These are phyloP conservation scores for Haemoproteus tartakovskyi DNA, from an alignment of 169 alveolate genomes.

Conservation along the genomic window DNA sequence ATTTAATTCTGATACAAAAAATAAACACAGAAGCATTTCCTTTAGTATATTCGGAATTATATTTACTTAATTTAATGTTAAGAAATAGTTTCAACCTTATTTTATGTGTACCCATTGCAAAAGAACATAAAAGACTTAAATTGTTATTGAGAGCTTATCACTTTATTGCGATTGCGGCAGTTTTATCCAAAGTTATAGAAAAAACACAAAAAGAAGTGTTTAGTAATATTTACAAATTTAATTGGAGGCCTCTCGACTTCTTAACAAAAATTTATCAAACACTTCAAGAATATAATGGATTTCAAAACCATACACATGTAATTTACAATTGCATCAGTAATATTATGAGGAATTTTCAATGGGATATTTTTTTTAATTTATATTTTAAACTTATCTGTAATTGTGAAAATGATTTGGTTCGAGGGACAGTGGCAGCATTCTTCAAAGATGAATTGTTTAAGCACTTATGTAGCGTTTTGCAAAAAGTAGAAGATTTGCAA, in stretches of 20 bases:
- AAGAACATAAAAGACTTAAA: constrained; percentile 4
- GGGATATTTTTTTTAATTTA: constrained; percentile 41
- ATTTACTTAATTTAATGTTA: constrained; percentile 58
- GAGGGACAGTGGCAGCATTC: constrained; percentile 22
- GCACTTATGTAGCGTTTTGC: constrained; percentile 3
- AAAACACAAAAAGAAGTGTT: constrained; percentile 6
- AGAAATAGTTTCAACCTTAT: constrained; percentile 59
- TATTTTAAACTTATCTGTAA: constrained; percentile 28
- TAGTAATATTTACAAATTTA: constrained; percentile 48
- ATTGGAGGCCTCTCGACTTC: constrained; percentile 61
- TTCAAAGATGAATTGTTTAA: constrained; percentile 47
- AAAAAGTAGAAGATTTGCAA: neutral
- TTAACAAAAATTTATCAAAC: constrained; percentile 23
- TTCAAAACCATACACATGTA: constrained; percentile 9
- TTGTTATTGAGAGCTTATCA: constrained; percentile 46
- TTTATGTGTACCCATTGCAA: constrained; percentile 37
- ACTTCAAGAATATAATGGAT: constrained; percentile 2
- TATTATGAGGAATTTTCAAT: constrained; percentile 50
- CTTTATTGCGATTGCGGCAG: constrained; percentile 11
- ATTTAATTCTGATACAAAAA: constrained; percentile 48
- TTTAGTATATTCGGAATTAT: constrained; percentile 43
- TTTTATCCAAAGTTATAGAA: constrained; percentile 30
- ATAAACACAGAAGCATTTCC: constrained; percentile 23
- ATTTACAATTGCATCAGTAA: constrained; percentile 39
- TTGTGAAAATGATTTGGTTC: neutral